Evolutionary conservation across 2,329 filamentous ascomycete genomes (phyloP), one percentile per base, ranked within the genome.

Genomic region (Alternaria angustiovoidea): DNA sequence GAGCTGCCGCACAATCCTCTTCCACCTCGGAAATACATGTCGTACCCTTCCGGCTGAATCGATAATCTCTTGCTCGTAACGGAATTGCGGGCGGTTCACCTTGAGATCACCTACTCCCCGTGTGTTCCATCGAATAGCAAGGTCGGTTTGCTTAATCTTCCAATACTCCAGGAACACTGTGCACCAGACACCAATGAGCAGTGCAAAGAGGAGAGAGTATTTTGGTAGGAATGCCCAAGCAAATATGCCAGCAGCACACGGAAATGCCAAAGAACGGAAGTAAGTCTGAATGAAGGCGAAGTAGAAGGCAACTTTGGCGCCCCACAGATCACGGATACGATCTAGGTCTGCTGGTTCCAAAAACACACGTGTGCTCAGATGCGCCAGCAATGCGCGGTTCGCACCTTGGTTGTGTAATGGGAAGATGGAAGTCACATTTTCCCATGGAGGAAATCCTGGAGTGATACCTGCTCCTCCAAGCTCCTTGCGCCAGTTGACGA

Each of bases 401-500:
- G 92, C 91, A 12, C 80, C 79, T 70, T 89, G 87, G 73, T 96
- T 89, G 69, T 96, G 93, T 7, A 96, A 84, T 1, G 92, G 90
- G 70, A 96, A 96, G 24, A 95, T 82, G 26, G 89, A 88, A 39
- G 87, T 85, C 34, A 95, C 88, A 57, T 89, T 83, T 72, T 89
- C 87, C 91, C 92, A 95, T 64, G 87, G 85, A 4, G 89, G 88
- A 18, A 84, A 81, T 26, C 85, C 85, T 1, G 91, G 88, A 0
- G 88, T 91, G 62, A 96, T 89, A 6, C 91, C 92, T 26, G 92
- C 92, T 54, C 92, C 92, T 43, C 92, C 92, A 57, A 94, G 88
- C 62, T 89, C 87, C 64, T 84, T 85, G 5, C 89, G 86, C 78
- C 88, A 89, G 7, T 89, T 91, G 57, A 96, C 91, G 62, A 94